Base-by-base conservation (phyloP, 495 filamentous ascomycete genomes). In the Polyplosphaeria fusca region DNA sequence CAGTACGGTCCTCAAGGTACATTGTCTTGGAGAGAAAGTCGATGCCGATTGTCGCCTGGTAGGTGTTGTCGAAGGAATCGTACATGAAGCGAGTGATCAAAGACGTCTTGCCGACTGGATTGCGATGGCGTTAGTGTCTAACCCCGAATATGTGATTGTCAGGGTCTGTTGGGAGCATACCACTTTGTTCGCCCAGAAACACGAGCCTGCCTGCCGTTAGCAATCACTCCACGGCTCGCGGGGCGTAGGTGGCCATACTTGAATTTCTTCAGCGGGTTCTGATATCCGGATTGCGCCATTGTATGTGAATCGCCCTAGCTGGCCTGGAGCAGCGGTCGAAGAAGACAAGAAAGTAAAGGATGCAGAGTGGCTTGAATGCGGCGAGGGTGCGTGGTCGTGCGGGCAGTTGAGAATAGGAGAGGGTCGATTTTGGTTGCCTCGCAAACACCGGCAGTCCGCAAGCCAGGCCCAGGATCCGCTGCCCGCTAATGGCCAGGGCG, bases 11-110 rank as follows among this genome's bases (percentile, higher is more conserved):
- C 78, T 98, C 93, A 40, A 98, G 87, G 73, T 98, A 98, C 93
- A 98, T 98, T 22, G 93, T 98, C 90, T 95, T 98, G 61, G 91
- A 96, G 60, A 98, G 84, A 70, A 98, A 98, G 76, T 98, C 93
- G 75, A 98, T 98, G 70, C 93, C 93, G 68, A 98, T 98, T 49
- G 93, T 98, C 40, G 93, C 93, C 75, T 98, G 93, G 74, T 98
- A 98, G 82, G 91, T 97, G 76, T 95, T 96, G 79, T 98, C 94
- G 81, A 98, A 98, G 28, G 93, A 96, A 75, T 98, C 93, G 79
- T 98, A 98, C 93, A 98, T 98, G 77, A 98, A 98, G 53, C 93
- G 86, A 50, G 93, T 98, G 70, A 98, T 98, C 67, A 98, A 76
- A 40, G 94, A 97, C 32, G 93, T 98, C 77, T 98, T 98, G 61